Percentiles rank a stretch among this genome's conserved stretches.
Evolutionary conservation across 306 rosid genomes (phyloP).

Genomic region (Fagus crenata): DNA sequence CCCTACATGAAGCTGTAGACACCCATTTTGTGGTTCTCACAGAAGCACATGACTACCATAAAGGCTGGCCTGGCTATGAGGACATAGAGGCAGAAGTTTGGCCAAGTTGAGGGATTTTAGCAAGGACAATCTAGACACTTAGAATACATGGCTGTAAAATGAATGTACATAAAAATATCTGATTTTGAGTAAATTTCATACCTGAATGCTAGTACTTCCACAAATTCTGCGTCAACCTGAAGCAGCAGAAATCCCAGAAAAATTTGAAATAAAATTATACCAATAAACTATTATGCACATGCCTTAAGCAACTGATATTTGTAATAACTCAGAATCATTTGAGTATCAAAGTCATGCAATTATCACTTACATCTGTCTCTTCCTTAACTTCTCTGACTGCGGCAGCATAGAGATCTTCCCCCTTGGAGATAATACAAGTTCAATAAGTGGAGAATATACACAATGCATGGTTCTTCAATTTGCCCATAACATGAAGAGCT

Average conservation of each 20-base stretch:
- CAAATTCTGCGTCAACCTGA: slow-evolving; percentile 82
- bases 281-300: slow-evolving; percentile 1
- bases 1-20: neutral
- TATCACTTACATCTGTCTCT: slow-evolving; percentile 81
- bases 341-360: neutral
- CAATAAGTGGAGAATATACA: slow-evolving; percentile 26
- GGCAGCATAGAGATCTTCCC: slow-evolving; percentile 79
- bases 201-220: slow-evolving; percentile 83
- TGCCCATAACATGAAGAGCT: slow-evolving; percentile 7
- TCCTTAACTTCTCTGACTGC: slow-evolving; percentile 85
- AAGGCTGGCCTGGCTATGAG: slow-evolving; percentile 4
- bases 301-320: slow-evolving; percentile 12
- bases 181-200: slow-evolving; percentile 25
- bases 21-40: too few species aligned
- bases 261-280: slow-evolving; percentile 20
- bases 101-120: slow-evolving; percentile 4
- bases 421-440: slow-evolving; percentile 43
- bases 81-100: neutral
- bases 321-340: slow-evolving; percentile 10
- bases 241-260: slow-evolving; percentile 31
- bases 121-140: slow-evolving; percentile 2
- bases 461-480: neutral
- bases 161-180: neutral
- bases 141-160: too few species aligned
- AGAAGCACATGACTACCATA: slow-evolving; percentile 7